Evolutionary conservation across 1,284 basidiomycete species (phyloP).

Genomic region (Schizophyllum amplum): DNA sequence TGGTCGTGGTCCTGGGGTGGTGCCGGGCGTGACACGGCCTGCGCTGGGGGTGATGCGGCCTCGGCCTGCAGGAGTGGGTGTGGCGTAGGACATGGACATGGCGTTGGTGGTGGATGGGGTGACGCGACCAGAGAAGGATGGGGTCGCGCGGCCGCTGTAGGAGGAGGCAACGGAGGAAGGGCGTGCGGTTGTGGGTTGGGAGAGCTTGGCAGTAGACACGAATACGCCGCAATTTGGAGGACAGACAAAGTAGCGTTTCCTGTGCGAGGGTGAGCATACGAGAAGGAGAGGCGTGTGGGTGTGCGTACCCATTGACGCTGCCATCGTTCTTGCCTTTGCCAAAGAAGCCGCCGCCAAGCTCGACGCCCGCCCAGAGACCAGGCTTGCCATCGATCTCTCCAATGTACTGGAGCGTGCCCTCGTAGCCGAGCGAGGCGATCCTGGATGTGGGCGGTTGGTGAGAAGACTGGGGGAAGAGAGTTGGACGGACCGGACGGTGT

Average conservation of each 20-base stretch:
- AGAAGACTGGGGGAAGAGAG: too few species aligned
- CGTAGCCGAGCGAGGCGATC: slow-evolving; percentile 79
- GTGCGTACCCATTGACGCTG: slow-evolving; percentile 74
- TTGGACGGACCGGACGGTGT: slow-evolving; percentile 52
- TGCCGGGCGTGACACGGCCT: slow-evolving; percentile 23
- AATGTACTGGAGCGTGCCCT: slow-evolving; percentile 72
- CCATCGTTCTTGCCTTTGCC: slow-evolving; percentile 98
- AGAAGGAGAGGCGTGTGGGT: neutral
- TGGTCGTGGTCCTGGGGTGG: slow-evolving; percentile 27
- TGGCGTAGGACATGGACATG: slow-evolving; percentile 1
- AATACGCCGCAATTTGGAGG: slow-evolving; percentile 88
- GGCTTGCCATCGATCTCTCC: slow-evolving; percentile 82
- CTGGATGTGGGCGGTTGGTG: too few species aligned
- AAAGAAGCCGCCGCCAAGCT: slow-evolving; percentile 74
- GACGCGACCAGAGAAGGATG: slow-evolving; percentile 33
- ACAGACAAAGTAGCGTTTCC: slow-evolving; percentile 84
- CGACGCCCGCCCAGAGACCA: slow-evolving; percentile 87
- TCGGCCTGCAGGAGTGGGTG: slow-evolving; percentile 15
- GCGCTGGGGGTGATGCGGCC: slow-evolving; percentile 35
- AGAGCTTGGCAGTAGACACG: slow-evolving; percentile 76
- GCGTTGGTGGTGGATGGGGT: slow-evolving; percentile 35
- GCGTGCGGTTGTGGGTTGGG: slow-evolving; percentile 65
- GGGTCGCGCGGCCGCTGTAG: slow-evolving; percentile 49
- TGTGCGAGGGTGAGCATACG: slow-evolving; percentile 18
- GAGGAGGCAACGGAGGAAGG: slow-evolving; percentile 79